Conservation (phyloP, 2,329 filamentous ascomycete genomes). For the Trichoderma pleuroti region DNA sequence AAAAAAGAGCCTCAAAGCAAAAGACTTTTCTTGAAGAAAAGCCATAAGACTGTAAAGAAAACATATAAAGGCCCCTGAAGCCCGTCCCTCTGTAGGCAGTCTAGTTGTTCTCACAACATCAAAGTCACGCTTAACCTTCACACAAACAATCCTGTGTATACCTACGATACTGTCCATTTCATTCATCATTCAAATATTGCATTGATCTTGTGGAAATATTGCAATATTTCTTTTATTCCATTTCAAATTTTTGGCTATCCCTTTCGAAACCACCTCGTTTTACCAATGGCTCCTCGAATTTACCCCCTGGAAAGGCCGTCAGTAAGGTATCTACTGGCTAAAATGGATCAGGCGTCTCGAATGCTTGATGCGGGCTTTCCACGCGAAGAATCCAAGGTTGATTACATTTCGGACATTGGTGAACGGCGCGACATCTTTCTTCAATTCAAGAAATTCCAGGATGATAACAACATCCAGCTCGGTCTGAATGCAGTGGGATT, state of each 20-base stretch:
- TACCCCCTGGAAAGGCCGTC: background rate
- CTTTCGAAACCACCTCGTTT: background rate
- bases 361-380: background rate
- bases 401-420: background rate
- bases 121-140: background rate
- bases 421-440: background rate
- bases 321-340: background rate
- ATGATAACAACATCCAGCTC: background rate
- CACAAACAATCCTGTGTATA: background rate
- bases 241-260: background rate
- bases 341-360: background rate
- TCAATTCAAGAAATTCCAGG: background rate
- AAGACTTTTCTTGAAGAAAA: background rate
- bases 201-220: background rate
- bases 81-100: background rate
- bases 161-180: background rate
- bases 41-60: background rate
- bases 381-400: background rate
- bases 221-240: background rate
- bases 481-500: background rate
- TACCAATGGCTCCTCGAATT: background rate
- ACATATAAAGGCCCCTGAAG: background rate
- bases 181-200: background rate
- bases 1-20: background rate
- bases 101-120: background rate